Conservation (phyloP, 2,329 filamentous ascomycete species). For the Knoxdaviesia capensis region DNA sequence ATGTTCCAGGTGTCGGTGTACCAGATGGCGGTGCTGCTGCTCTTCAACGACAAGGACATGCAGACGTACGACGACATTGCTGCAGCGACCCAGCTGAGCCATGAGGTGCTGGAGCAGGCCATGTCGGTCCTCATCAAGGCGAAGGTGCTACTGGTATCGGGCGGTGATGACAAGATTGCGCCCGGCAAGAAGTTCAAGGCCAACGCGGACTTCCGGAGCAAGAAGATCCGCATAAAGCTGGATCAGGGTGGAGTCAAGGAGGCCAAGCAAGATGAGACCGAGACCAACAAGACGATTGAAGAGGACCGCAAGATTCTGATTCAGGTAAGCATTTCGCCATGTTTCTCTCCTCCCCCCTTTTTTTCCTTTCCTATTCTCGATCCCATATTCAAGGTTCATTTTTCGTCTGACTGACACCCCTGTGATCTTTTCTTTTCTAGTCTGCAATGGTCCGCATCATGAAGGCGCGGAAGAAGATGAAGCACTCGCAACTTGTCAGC, state of each 20-base stretch:
- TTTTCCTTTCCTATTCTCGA: background rate
- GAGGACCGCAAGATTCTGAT: constrained; percentile 92
- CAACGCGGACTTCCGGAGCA: constrained; percentile 93
- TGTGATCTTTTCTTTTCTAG: constrained; percentile 23
- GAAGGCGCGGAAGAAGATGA: constrained; percentile 98
- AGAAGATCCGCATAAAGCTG: constrained; percentile 93
- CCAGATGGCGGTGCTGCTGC: constrained; percentile 86
- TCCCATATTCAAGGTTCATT: constrained; percentile 8
- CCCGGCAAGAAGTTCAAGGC: constrained; percentile 63
- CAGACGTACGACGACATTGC: constrained; percentile 78
- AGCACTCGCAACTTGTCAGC: constrained; percentile 81
- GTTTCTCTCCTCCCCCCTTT: background rate
- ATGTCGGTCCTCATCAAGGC: constrained; percentile 79
- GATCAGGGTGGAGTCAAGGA: constrained; percentile 92
- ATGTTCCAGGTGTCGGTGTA: constrained; percentile 96
- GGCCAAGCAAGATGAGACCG: constrained; percentile 85
- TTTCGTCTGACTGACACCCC: background rate
- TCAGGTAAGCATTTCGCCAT: constrained; percentile 47
- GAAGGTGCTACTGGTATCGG: constrained; percentile 59
- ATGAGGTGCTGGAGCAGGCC: constrained; percentile 72
- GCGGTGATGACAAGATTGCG: constrained; percentile 49
- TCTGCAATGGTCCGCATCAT: constrained; percentile 98
- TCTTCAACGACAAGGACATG: constrained; percentile 83
- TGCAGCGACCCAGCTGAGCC: constrained; percentile 57
- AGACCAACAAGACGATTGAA: constrained; percentile 98